Conservation (phyloP, 2,329 filamentous ascomycete genomes). For the Phoma sp. region DNA sequence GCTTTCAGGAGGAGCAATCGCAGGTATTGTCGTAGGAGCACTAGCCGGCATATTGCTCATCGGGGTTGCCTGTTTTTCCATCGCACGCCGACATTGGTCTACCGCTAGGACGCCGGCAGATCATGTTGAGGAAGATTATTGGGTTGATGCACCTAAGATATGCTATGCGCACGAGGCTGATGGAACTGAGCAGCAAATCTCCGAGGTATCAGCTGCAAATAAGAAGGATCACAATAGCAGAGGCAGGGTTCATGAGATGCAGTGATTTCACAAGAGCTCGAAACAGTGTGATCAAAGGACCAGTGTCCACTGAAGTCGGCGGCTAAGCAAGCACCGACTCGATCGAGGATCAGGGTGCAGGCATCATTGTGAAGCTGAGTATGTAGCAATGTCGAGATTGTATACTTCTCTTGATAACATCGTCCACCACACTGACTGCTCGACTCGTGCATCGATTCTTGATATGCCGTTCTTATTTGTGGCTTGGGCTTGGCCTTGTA, state of each 20-base stretch:
- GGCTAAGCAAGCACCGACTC: too few relatives aligned
- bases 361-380: too few relatives aligned
- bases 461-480: too few relatives aligned
- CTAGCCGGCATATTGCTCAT: neutral
- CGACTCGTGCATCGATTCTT: too few relatives aligned
- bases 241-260: neutral
- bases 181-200: neutral
- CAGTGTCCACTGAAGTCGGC: too few relatives aligned
- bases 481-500: too few relatives aligned
- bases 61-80: slow-evolving; percentile 1
- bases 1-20: slow-evolving; percentile 3
- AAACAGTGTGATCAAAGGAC: neutral
- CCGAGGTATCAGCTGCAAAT: slow-evolving; percentile 6
- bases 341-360: too few relatives aligned
- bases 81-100: neutral
- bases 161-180: slow-evolving; percentile 4
- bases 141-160: neutral
- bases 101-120: neutral
- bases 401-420: too few relatives aligned
- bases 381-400: too few relatives aligned
- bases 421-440: too few relatives aligned
- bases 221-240: neutral
- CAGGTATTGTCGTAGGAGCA: slow-evolving; percentile 1
- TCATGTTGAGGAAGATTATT: neutral
- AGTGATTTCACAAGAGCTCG: neutral